These are phyloP conservation scores for Chloranthus sessilifolius DNA, from an alignment of 164 flowering plant genomes.

Conservation along the genomic window DNA sequence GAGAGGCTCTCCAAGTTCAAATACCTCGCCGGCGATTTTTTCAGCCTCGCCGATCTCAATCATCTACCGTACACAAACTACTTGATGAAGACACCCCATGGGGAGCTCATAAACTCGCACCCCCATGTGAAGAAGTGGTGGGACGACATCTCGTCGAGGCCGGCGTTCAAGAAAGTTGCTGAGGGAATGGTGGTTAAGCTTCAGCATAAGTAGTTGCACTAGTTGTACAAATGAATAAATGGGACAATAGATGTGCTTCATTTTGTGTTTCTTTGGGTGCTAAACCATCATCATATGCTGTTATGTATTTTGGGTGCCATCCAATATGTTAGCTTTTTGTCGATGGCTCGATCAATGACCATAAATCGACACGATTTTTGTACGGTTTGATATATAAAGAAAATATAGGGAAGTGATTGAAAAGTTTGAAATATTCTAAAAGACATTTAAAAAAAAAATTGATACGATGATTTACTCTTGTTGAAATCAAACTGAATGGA, in stretches of 20 bases:
- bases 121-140: constrained; percentile 64
- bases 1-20: constrained; percentile 29
- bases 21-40: constrained; percentile 52
- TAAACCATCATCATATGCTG: too few relatives aligned
- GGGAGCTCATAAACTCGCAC: constrained; percentile 25
- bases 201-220: not conserved
- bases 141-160: constrained; percentile 49
- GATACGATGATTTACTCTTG: too few relatives aligned
- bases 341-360: too few relatives aligned
- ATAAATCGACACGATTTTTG: too few relatives aligned
- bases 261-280: too few relatives aligned
- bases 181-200: constrained; percentile 8
- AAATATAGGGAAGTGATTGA: too few relatives aligned
- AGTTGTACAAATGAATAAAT: not conserved
- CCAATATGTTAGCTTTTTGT: too few relatives aligned
- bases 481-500: too few relatives aligned
- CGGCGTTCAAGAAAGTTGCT: constrained; percentile 31
- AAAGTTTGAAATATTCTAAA: too few relatives aligned
- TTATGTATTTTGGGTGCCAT: too few relatives aligned
- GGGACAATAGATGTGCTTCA: not conserved
- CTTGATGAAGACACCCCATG: constrained; percentile 39
- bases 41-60: constrained; percentile 46
- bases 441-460: too few relatives aligned
- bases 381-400: too few relatives aligned
- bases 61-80: constrained; percentile 39